These are phyloP conservation scores for Mycena filopes DNA, from an alignment of 768 basidiomycete species.

Conservation along the genomic window DNA sequence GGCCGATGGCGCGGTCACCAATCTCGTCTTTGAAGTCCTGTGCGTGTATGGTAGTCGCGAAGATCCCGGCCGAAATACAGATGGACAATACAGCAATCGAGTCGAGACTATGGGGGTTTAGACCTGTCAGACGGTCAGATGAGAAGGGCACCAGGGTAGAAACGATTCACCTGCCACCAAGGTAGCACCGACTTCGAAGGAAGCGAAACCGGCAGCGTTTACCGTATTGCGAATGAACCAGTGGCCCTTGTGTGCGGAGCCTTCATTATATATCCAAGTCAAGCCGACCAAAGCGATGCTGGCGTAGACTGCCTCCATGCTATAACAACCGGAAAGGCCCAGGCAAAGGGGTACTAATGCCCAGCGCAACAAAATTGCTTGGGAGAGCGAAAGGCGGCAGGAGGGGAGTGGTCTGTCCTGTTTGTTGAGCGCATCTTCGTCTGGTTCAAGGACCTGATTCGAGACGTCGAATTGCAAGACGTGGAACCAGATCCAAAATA, in stretches of 20 bases:
- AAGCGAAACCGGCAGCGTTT: slow-evolving; percentile 51
- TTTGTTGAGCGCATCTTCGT: slow-evolving; percentile 58
- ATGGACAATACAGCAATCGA: slow-evolving; percentile 44
- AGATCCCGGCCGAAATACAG: slow-evolving; percentile 48
- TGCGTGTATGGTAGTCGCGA: slow-evolving; percentile 57
- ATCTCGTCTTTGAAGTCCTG: slow-evolving; percentile 60
- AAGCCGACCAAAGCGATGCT: slow-evolving; percentile 48
- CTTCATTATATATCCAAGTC: slow-evolving; percentile 49
- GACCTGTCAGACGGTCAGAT: slow-evolving; percentile 27
- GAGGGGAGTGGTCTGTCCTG: slow-evolving; percentile 57
- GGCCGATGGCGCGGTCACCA: slow-evolving; percentile 52
- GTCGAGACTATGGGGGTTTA: slow-evolving; percentile 39
- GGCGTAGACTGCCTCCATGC: slow-evolving; percentile 42
- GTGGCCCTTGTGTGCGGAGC: slow-evolving; percentile 44
- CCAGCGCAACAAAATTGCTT: slow-evolving; percentile 51
- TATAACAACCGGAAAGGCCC: slow-evolving; percentile 45
- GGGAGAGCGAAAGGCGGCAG: slow-evolving; percentile 48
- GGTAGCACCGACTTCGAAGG: slow-evolving; percentile 50
- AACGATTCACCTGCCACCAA: slow-evolving; percentile 46
- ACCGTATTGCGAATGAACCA: slow-evolving; percentile 52
- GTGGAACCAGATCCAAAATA: slow-evolving; percentile 58
- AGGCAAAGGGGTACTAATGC: slow-evolving; percentile 47
- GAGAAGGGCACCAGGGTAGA: neutral
- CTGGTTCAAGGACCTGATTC: slow-evolving; percentile 53
- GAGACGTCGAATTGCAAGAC: slow-evolving; percentile 56